Percentiles rank a stretch among this genome's conserved stretches.
phyloP scores from a whole-genome alignment of 352 stramenopile genomes.

The Pythium plurisporium region DNA sequence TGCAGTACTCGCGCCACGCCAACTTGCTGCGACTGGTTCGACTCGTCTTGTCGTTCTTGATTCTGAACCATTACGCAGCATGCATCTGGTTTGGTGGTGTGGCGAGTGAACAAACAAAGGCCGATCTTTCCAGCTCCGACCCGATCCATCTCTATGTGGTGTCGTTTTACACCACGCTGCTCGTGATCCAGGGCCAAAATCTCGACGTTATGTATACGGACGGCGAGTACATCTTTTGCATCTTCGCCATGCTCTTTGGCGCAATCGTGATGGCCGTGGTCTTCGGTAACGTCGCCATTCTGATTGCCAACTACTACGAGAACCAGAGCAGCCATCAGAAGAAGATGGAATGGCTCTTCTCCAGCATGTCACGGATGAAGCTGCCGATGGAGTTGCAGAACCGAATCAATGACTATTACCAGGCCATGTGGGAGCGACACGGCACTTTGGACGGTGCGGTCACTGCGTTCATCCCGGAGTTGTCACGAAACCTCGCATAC shows the following conservation, averaged over 20 bases:
- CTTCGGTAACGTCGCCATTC: slow-evolving; percentile 82
- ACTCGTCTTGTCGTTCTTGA: slow-evolving; percentile 59
- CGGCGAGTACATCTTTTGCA: slow-evolving; percentile 68
- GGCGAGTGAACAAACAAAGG: slow-evolving; percentile 49
- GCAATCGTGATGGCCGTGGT: slow-evolving; percentile 81
- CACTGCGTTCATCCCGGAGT: slow-evolving; percentile 70
- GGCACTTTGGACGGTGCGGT: slow-evolving; percentile 72
- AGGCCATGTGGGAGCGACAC: slow-evolving; percentile 83
- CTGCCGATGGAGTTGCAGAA: slow-evolving; percentile 75
- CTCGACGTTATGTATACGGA: slow-evolving; percentile 54
- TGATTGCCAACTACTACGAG: slow-evolving; percentile 86
- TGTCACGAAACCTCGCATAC: slow-evolving; percentile 76
- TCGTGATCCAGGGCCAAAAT: slow-evolving; percentile 82
- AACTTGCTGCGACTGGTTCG: slow-evolving; percentile 68
- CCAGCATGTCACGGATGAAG: slow-evolving; percentile 79
- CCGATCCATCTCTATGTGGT: slow-evolving; percentile 50
- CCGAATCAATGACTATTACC: slow-evolving; percentile 84
- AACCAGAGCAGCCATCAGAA: slow-evolving; percentile 78
- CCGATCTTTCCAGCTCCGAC: slow-evolving; percentile 25
- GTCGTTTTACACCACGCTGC: slow-evolving; percentile 58
- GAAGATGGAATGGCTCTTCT: slow-evolving; percentile 87
- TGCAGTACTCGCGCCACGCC: slow-evolving; percentile 77
- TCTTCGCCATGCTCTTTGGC: slow-evolving; percentile 63
- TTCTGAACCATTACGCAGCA: slow-evolving; percentile 76
- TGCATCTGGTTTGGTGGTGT: slow-evolving; percentile 73